phyloP scores from a whole-genome alignment of 805 yeast species.

The Candida loeiensis region DNA sequence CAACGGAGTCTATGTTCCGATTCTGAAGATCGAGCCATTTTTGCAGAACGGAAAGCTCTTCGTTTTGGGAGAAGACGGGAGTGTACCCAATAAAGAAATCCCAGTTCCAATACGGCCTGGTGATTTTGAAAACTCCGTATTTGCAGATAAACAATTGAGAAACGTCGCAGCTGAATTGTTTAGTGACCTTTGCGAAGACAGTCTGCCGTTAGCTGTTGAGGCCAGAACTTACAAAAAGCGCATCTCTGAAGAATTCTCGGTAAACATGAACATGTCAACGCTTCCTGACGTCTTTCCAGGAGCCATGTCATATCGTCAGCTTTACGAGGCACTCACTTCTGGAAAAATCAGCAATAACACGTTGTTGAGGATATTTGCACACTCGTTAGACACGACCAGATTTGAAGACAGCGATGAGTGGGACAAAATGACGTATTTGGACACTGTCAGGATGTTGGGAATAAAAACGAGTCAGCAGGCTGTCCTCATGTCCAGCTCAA shows the following conservation, averaged over 20 bases:
- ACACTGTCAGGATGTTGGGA: constrained; percentile 7
- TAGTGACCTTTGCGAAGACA: constrained; percentile 6
- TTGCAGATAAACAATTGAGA: constrained; percentile 3
- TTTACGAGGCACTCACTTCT: constrained; percentile 31
- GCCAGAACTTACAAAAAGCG: constrained; percentile 18
- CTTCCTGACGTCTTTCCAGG: constrained; percentile 52
- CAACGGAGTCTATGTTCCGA: constrained; percentile 41
- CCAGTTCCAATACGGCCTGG: not conserved
- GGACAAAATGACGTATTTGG: constrained; percentile 2
- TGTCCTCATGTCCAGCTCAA: not conserved
- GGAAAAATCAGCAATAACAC: constrained; percentile 20
- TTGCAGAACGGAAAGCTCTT: constrained; percentile 32
- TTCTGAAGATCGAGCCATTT: constrained; percentile 26
- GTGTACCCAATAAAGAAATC: not conserved
- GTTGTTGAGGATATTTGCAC: not conserved
- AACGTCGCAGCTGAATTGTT: constrained; percentile 22
- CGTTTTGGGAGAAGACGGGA: constrained; percentile 17
- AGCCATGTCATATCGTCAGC: constrained; percentile 44
- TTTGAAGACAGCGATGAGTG: not conserved
- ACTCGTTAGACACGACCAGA: not conserved
- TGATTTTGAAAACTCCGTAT: constrained; percentile 2
- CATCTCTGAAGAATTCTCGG: constrained; percentile 14
- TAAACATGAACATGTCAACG: constrained; percentile 6
- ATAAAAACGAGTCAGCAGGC: not conserved
- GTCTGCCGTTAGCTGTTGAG: constrained; percentile 10